Percentiles rank a stretch among this genome's conserved stretches.
Conservation (phyloP, 768 basidiomycete genomes). For the Xerocomus brunneocitrinus region DNA sequence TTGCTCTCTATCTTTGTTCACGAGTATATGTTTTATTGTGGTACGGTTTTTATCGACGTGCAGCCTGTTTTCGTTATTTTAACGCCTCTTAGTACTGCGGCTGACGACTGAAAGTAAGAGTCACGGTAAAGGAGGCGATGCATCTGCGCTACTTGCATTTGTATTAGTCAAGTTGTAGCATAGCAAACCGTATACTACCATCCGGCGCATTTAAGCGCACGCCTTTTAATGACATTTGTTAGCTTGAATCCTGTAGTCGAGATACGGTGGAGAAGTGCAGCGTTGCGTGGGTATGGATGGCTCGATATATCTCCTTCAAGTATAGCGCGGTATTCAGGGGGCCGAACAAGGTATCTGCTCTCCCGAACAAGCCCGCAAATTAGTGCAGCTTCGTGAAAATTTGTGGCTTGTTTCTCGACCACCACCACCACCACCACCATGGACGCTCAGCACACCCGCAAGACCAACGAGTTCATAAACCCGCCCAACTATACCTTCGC, state of each 20-base stretch:
- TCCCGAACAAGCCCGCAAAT: constrained; percentile 8
- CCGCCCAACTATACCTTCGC: constrained; percentile 68
- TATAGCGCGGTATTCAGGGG: not conserved
- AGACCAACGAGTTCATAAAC: constrained; percentile 44
- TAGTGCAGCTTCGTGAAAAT: not conserved
- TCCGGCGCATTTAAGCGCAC: not conserved
- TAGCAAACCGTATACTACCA: constrained; percentile 20
- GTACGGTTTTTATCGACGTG: constrained; percentile 15
- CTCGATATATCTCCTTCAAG: constrained; percentile 2
- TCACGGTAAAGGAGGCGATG: constrained; percentile 3
- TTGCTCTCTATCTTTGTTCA: constrained; percentile 1
- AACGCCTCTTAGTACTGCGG: not conserved
- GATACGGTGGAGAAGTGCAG: no score
- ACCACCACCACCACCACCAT: constrained; percentile 10
- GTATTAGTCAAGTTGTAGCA: constrained; percentile 20
- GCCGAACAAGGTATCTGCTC: not conserved
- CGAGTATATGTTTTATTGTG: constrained; percentile 14
- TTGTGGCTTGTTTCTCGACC: not conserved
- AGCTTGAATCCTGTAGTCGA: no score
- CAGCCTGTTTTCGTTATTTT: not conserved
- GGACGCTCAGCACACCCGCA: constrained; percentile 21
- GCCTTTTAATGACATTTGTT: not conserved
- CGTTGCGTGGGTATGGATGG: constrained; percentile 19
- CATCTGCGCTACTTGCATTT: constrained; percentile 3
- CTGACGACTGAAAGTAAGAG: constrained; percentile 6